Evolutionary conservation across 1,284 basidiomycete species (phyloP), one percentile per base, ranked within the genome.

Genomic region (Sanguinoderma infundibulare): DNA sequence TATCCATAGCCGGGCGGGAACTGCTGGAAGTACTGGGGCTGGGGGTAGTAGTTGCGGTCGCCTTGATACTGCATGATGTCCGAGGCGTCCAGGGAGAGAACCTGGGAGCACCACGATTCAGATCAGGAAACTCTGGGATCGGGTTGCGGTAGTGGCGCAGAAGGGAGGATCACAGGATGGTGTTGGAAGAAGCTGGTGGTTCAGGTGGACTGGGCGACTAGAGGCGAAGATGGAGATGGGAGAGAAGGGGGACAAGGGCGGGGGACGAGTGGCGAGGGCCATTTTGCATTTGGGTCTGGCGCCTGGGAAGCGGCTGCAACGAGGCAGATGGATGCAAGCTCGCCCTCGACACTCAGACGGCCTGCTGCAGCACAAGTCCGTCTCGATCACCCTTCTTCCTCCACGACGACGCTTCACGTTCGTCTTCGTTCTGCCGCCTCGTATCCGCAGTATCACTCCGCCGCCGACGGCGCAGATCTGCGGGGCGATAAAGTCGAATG

Each of bases 61-160:
- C 22, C 35, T 53, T 64, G 64, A 54, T 63, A 72, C 46, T 73
- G 72, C 73, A 74, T 74, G 61, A 38, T 46, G 40, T 24, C 12
- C 46, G 26, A 34, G 20, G 35, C 35, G 26, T 35, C 39, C 12
- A 30, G 17, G 38, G 39, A 44, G 12, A 30, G 17, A n/a, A n/a
- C 15, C 28, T 1, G 38, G 40, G 39, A 54, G 53, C 32, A 15
- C 20, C 26, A 54, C 26, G 17, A 32, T 6, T 22, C 53, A 8
- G 28, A 32, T 28, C 46, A n/a, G 28, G 32, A 34, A 42, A 30
- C 44, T 38, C 35, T 26, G 42, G 36, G 54, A 39, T 28, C 49
- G 42, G 24, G 53, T 34, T 42, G 38, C 9, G 14, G 47, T 32
- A 17, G 38, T 34, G 47, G 17, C 28, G 49, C n/a, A 34, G 30